Evolutionary conservation across 305 asterid genomes (phyloP), one percentile per base, ranked within the genome.

Genomic region (Salvia sclarea): DNA sequence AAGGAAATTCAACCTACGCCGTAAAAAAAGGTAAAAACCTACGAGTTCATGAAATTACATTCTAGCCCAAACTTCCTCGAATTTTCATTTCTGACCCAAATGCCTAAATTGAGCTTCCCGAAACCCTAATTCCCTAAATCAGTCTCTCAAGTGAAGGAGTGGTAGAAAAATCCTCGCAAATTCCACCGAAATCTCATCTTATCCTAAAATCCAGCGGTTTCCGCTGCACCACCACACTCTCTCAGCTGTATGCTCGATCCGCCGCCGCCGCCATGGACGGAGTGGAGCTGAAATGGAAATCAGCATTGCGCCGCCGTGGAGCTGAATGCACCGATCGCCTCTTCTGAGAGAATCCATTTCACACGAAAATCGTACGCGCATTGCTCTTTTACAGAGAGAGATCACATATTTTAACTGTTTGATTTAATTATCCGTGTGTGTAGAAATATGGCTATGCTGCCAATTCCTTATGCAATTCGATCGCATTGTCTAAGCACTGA

Each of bases 401-500:
- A 13, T 18, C 0, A 12, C 40, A 61, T 25, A 11, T 13, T 41
- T 61, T 24, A 2, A 35, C 24, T 61, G 3, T 22, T 61, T n/a
- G 40, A 57, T 40, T 64, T 53, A 6, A 37, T 37, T 53, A n/a
- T 71, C 70, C 69, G 60, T 61, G 53, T 72, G 31, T 55, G 64
- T 59, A 50, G 21, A 55, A 63, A 78, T 77, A 80, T 80, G 84
- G 85, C 81, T 55, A 64, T 76, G 79, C 79, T 78, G 75, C 82
- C 73, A 49, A 38, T 80, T 44, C 75, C 79, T 22, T 56, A 80
- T 35, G 72, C 40, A 54, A 76, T 63, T 78, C 88, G 78, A 64
- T 66, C 85, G 49, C 83, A 61, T 64, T 76, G 82, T 80, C 56
- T 69, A 28, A 82, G 84, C 75, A 30, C 70, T 40, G 79, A 79